These are phyloP conservation scores for Penicillium sp. DNA, from an alignment of 2,329 filamentous ascomycete species.

Conservation along the genomic window DNA sequence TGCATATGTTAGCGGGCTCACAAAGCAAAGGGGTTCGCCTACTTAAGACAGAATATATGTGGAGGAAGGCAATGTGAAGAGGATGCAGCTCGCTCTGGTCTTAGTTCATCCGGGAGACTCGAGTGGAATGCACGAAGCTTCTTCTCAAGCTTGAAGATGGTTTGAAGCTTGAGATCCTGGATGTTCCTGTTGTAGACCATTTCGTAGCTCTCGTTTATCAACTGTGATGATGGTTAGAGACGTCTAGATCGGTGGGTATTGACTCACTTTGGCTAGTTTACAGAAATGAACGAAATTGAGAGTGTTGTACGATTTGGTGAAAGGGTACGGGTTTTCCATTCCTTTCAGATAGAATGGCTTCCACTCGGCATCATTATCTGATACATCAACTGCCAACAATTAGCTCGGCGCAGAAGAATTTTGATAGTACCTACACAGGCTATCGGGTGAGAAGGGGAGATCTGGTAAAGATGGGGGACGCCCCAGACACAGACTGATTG, in stretches of 20 bases:
- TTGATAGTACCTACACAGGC: not conserved
- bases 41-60: constrained; percentile 23
- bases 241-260: not conserved
- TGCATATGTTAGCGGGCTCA: not conserved
- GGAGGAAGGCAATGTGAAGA: constrained; percentile 8
- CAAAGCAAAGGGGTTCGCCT: not conserved
- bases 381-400: constrained; percentile 3
- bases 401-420: too few relatives aligned
- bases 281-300: constrained; percentile 13
- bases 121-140: constrained; percentile 9
- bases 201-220: constrained; percentile 16
- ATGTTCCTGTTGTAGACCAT: constrained; percentile 8
- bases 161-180: constrained; percentile 10
- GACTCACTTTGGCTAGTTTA: constrained; percentile 9
- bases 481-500: constrained; percentile 21
- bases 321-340: constrained; percentile 9
- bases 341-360: constrained; percentile 9
- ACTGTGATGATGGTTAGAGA: not conserved
- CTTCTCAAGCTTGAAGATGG: constrained; percentile 11
- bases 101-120: constrained; percentile 8
- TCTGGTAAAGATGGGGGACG: constrained; percentile 18
- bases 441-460: constrained; percentile 8
- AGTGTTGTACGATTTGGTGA: constrained; percentile 11
- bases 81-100: not conserved
- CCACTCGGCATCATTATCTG: constrained; percentile 14